phyloP scores from a whole-genome alignment of 2,329 filamentous ascomycete genomes.

The Colletotrichum sp. region DNA sequence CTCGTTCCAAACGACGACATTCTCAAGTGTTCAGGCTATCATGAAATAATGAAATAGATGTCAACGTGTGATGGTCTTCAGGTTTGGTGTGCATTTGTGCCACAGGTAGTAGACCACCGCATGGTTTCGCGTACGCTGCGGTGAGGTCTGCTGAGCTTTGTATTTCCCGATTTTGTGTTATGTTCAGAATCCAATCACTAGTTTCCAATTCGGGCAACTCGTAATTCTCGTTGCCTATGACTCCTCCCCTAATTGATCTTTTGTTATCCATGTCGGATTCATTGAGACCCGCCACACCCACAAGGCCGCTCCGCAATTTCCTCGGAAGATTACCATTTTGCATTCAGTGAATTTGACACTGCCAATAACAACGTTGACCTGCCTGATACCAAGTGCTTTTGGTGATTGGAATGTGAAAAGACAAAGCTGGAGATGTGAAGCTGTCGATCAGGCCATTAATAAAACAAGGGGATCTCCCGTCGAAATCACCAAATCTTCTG shows the following conservation, averaged over 20 bases:
- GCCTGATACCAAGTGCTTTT: background rate
- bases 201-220: background rate
- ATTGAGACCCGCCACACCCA: background rate
- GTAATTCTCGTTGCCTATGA: background rate
- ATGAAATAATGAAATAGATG: accelerated
- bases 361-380: background rate
- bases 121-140: background rate
- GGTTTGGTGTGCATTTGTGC: background rate
- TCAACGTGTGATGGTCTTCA: background rate
- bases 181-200: accelerated
- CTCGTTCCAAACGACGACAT: background rate
- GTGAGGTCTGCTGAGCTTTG: background rate
- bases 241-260: no score
- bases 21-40: background rate
- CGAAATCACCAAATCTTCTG: background rate
- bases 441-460: background rate
- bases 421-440: background rate
- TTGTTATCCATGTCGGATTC: no score
- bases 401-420: background rate
- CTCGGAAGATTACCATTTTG: background rate
- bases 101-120: background rate
- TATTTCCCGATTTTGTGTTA: background rate
- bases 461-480: background rate
- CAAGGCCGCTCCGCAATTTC: background rate
- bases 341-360: background rate